These are phyloP conservation scores for Claviceps humidiphila DNA, from an alignment of 2,329 filamentous ascomycete genomes.

Conservation along the genomic window DNA sequence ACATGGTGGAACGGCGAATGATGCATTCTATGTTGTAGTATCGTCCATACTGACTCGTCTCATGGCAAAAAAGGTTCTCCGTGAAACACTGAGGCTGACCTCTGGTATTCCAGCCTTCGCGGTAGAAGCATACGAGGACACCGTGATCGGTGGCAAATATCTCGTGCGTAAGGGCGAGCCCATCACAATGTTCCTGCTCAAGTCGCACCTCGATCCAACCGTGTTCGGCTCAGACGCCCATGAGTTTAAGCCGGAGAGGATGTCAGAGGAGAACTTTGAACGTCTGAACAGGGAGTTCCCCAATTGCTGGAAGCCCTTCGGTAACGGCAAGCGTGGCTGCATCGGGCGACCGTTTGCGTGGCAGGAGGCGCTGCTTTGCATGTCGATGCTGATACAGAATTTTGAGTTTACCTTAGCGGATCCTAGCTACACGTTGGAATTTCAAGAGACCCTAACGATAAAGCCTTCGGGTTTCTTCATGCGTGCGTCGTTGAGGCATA, in stretches of 20 bases:
- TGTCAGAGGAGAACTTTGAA: conserved; percentile 56
- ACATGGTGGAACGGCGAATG: too few relatives aligned
- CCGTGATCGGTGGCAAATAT: conserved; percentile 48
- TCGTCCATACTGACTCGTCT: too few relatives aligned
- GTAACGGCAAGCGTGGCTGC: conserved; percentile 56
- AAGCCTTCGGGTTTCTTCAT: conserved; percentile 54
- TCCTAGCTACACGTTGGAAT: conserved; percentile 41
- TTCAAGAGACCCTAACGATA: conserved; percentile 45
- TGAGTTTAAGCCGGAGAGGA: conserved; percentile 57
- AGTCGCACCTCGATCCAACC: conserved; percentile 46
- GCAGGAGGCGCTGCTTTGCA: conserved; percentile 54
- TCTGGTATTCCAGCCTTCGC: conserved; percentile 47
- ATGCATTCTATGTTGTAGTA: too few relatives aligned
- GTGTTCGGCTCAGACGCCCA: conserved; percentile 53
- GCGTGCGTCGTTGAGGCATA: conserved; percentile 39
- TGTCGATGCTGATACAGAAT: conserved; percentile 54
- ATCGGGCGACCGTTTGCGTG: conserved; percentile 63
- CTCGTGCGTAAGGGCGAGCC: conserved; percentile 37
- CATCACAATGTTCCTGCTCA: conserved; percentile 35
- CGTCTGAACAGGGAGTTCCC: conserved; percentile 45
- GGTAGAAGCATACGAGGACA: conserved; percentile 39
- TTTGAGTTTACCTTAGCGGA: conserved; percentile 55
- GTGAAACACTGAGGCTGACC: conserved; percentile 51
- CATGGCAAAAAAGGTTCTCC: conserved; percentile 29
- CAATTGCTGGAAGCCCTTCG: conserved; percentile 61